phyloP scores from a whole-genome alignment of 352 stramenopile genomes.

The Bremia lactucae region DNA sequence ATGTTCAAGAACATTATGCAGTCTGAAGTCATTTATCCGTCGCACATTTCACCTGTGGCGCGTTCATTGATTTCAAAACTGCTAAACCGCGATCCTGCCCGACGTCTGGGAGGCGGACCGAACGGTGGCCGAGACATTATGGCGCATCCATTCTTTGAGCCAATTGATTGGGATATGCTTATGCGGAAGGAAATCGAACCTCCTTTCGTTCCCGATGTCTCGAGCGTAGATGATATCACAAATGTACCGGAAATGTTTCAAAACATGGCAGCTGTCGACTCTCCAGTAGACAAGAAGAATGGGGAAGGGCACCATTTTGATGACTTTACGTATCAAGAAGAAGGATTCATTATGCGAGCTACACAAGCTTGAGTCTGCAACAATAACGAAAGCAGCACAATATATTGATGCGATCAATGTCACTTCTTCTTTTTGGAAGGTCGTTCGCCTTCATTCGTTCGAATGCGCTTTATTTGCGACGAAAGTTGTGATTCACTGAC shows the following conservation, averaged over 20 bases:
- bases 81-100: conserved; percentile 88
- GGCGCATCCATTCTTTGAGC: conserved; percentile 77
- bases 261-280: conserved; percentile 83
- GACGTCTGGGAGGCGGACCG: conserved; percentile 84
- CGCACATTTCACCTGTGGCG: conserved; percentile 68
- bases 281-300: conserved; percentile 80
- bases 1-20: conserved; percentile 91
- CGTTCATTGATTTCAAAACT: conserved; percentile 82
- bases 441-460: conserved; percentile 1
- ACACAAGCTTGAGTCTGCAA: conserved; percentile 14
- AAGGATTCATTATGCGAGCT: conserved; percentile 39
- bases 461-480: conserved; percentile 17
- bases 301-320: conserved; percentile 81
- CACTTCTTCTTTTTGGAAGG: conserved; percentile 19
- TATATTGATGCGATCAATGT: conserved; percentile 15
- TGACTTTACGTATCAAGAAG: conserved; percentile 85
- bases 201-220: conserved; percentile 70
- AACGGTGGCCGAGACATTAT: conserved; percentile 83
- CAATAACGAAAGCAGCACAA: conserved; percentile 17
- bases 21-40: conserved; percentile 79
- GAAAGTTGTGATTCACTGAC: conserved; percentile 23
- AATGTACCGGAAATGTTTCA: conserved; percentile 87
- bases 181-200: conserved; percentile 77
- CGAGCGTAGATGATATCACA: conserved; percentile 75
- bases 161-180: conserved; percentile 81